A percentile compares a stretch with the other conserved stretches of the same genome.
Evolutionary conservation across 352 stramenopile genomes (phyloP).

Genomic region (Saprolegnia parasitica): DNA sequence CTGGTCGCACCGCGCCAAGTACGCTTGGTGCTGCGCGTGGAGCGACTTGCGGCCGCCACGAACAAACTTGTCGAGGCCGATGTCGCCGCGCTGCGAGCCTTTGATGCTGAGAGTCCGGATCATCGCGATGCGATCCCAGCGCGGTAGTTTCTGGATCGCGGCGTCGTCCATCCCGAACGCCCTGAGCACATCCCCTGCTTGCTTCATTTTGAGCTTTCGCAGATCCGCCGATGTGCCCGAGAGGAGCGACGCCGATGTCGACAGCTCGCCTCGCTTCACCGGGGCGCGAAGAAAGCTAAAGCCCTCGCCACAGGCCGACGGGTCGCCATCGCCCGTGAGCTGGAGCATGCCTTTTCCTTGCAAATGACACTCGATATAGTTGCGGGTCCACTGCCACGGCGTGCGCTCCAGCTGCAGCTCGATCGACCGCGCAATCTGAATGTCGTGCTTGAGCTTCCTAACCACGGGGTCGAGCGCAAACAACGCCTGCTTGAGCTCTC

Average conservation of each 20-base stretch:
- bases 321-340: constrained; percentile 72
- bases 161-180: constrained; percentile 71
- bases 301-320: constrained; percentile 70
- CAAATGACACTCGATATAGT: constrained; percentile 80
- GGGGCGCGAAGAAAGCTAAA: constrained; percentile 80
- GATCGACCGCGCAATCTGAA: constrained; percentile 77
- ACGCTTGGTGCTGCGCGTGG: constrained; percentile 76
- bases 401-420: constrained; percentile 72
- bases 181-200: constrained; percentile 67
- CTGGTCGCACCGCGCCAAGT: constrained; percentile 74
- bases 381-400: constrained; percentile 79
- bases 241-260: constrained; percentile 65
- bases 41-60: constrained; percentile 70
- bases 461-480: constrained; percentile 65
- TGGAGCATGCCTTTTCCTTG: constrained; percentile 80
- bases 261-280: constrained; percentile 69
- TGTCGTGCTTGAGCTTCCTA: constrained; percentile 68
- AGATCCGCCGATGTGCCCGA: constrained; percentile 78
- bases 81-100: constrained; percentile 60
- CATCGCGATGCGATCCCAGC: constrained; percentile 80
- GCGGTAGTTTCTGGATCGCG: constrained; percentile 77
- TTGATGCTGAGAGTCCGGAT: constrained; percentile 69
- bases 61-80: constrained; percentile 70
- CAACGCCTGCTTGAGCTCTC: constrained; percentile 58
- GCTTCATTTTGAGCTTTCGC: constrained; percentile 82